A percentile compares a stretch with the other conserved stretches of the same genome.
These are phyloP conservation scores for Dioscorea zingiberensis DNA, from an alignment of 106 monocot genomes.

Conservation along the genomic window DNA sequence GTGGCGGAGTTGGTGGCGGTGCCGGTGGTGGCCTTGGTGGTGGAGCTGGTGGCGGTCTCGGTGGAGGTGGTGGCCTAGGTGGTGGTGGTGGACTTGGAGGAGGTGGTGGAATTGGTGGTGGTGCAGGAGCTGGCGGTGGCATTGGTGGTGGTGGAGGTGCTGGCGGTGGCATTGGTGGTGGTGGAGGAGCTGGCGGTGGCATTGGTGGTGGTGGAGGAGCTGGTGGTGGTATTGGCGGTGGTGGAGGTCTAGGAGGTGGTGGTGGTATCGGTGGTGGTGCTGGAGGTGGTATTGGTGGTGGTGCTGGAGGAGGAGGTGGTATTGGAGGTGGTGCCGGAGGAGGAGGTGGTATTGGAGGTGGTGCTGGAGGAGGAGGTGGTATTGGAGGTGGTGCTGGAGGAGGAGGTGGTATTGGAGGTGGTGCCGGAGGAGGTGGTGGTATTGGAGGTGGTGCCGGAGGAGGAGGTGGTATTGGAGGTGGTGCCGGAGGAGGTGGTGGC, in stretches of 20 bases:
- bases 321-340: not conserved
- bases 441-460: not conserved
- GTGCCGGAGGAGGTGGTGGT: not conserved
- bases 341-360: too few relatives aligned
- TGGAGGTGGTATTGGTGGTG: not conserved
- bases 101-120: not conserved
- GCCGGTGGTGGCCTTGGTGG: not conserved
- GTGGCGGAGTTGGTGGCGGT: not conserved
- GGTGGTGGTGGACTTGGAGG: not conserved
- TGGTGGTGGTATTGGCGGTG: not conserved
- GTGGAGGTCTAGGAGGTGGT: not conserved
- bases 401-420: not conserved
- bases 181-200: not conserved
- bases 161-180: not conserved
- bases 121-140: not conserved
- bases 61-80: not conserved
- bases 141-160: not conserved
- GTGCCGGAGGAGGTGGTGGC: not conserved
- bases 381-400: not conserved
- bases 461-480: not conserved
- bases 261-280: not conserved
- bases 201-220: not conserved
- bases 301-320: not conserved
- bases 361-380: not conserved
- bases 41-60: not conserved